These are phyloP conservation scores for Durusdinium trenchii DNA, from an alignment of 73 alveolate species.

Conservation along the genomic window DNA sequence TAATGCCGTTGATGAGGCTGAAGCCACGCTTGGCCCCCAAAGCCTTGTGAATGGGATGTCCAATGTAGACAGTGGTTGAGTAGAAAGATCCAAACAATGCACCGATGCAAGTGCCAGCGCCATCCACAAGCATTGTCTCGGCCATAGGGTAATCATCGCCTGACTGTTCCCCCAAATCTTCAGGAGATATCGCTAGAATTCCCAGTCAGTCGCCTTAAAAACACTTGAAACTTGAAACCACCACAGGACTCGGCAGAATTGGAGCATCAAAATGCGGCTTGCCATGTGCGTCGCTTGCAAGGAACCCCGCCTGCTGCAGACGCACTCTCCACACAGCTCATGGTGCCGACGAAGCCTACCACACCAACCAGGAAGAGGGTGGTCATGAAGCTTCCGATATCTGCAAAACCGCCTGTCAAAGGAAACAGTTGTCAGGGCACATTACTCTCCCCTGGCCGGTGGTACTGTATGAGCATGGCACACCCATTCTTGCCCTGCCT, in stretches of 20 bases:
- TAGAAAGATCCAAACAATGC: conserved; percentile 66
- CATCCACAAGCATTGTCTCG: conserved; percentile 79
- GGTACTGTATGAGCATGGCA: background rate
- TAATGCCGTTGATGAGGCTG: conserved; percentile 74
- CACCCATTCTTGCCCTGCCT: background rate
- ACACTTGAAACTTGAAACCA: too few species aligned
- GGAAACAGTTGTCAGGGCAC: background rate
- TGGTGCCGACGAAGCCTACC: conserved; percentile 73
- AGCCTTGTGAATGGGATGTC: conserved; percentile 59
- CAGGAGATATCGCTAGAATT: background rate
- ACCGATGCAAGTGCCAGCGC: conserved; percentile 66
- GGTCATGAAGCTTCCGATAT: conserved; percentile 60
- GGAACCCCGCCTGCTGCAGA: conserved; percentile 40
- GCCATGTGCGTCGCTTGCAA: background rate
- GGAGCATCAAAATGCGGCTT: background rate
- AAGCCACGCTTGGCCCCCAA: conserved; percentile 86
- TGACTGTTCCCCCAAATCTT: background rate
- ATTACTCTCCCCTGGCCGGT: background rate
- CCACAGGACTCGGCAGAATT: too few species aligned
- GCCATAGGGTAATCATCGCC: conserved; percentile 84
- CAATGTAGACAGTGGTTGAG: conserved; percentile 89
- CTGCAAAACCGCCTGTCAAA: conserved; percentile 14
- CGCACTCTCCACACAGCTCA: conserved; percentile 74
- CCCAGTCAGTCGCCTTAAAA: too few species aligned
- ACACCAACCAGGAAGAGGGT: conserved; percentile 59